These are phyloP conservation scores for Elaeis guineensis DNA, from an alignment of 176 grass and related monocot species.

Conservation along the genomic window DNA sequence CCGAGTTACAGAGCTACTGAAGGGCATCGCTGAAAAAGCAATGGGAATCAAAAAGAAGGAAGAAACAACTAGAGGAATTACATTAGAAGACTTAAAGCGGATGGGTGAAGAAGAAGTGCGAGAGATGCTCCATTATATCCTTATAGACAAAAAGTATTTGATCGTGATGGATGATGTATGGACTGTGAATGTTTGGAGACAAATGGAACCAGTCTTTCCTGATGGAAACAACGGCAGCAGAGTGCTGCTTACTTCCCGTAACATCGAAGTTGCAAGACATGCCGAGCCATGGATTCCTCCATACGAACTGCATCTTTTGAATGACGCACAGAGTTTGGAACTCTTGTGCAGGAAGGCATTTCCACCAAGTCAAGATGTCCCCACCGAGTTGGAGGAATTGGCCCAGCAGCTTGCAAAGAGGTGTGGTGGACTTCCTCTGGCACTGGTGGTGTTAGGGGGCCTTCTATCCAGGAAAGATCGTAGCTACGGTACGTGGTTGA, in stretches of 20 bases:
- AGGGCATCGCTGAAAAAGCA: no score
- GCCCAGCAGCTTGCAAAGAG: no score
- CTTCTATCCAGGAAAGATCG: no score
- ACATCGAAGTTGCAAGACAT: conserved; percentile 1
- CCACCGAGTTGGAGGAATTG: no score
- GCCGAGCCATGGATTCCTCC: background rate
- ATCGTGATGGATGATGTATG: no score
- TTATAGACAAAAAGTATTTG: no score
- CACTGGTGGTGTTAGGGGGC: no score
- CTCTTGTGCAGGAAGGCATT: conserved; percentile 14
- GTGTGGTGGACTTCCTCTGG: no score
- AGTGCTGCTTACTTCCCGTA: conserved; percentile 10
- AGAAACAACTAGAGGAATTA: background rate
- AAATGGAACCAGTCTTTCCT: background rate
- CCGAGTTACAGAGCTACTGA: no score
- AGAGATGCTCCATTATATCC: background rate
- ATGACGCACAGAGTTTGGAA: conserved; percentile 4
- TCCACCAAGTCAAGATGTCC: background rate
- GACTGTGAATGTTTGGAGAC: conserved; percentile 1
- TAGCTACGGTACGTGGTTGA: no score
- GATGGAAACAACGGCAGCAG: conserved; percentile 11
- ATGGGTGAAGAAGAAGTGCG: background rate
- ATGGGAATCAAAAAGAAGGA: background rate
- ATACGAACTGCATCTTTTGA: conserved; percentile 8
- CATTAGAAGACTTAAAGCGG: background rate